Base-by-base conservation (phyloP, 148 eudicot genomes). In the Rhododendron molle region DNA sequence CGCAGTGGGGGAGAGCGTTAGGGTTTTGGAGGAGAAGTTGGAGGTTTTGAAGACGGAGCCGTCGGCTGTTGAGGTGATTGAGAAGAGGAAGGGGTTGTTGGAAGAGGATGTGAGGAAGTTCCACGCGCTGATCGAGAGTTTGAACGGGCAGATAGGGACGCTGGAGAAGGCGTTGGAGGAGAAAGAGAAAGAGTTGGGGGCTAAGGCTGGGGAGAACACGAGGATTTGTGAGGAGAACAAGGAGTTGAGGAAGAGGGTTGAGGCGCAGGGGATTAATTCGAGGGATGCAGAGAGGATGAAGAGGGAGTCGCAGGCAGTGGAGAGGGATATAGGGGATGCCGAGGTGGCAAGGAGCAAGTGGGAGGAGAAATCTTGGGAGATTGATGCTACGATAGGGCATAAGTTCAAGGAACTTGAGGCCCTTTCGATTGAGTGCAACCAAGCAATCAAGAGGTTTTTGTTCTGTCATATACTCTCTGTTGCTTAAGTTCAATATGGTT, bases 271-370 rank as follows among this genome's bases (percentile, higher is more conserved):
- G 76, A 90, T 97, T 88, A 95, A 93, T 85, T 18, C 89, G n/a
- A 90, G 98, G 92, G 99, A 92, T 87, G 99, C 98, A 7, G 99
- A 94, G 89, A 93, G 98, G 92, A 97, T 97, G 98, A 95, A 91
- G 90, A 90, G 94, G 83, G 98, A 97, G 88, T 77, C 95, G 86
- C 89, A 86, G 89, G 93, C 93, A 23, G 92, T 93, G 80, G 98
- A 95, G 92, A 91, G 95, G 87, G 98, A 95, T 73, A 94, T 95
- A 65, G 93, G 84, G 85, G 96, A 94, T 73, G 89, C 93, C 34
- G 99, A 97, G 86, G 85, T 88, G 44, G 89, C 90, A 12, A 89
- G 96, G 85, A 95, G 81, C 85, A 88, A 88, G 0, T 93, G 95
- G 98, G 99, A 97, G 90, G 98, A 95, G 88, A 95, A 93, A 93